Conservation (phyloP, 495 filamentous ascomycete species). For the Daldinia bambusicola region DNA sequence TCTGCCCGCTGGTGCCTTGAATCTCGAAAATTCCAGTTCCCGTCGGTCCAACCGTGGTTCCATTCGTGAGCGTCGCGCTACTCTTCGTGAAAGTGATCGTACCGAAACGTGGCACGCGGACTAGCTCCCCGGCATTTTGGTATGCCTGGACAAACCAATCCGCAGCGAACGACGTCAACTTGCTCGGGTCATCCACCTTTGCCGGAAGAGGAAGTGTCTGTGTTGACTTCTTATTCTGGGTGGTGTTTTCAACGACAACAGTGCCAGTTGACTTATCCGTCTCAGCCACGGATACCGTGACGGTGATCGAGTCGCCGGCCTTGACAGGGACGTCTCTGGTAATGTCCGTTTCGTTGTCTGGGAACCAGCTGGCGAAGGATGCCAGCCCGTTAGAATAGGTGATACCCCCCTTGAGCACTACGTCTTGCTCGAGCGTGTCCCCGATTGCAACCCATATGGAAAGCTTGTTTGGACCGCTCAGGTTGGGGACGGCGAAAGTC, state of each 20-base stretch:
- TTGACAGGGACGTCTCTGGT: conserved; percentile 7
- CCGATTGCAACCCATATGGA: conserved; percentile 24
- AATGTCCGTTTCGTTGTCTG: conserved; percentile 11
- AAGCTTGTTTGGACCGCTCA: conserved; percentile 12
- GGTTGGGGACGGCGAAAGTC: conserved; percentile 15
- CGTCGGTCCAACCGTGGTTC: background rate
- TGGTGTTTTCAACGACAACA: conserved; percentile 16
- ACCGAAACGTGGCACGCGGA: conserved; percentile 17
- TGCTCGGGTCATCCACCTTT: background rate
- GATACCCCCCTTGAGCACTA: conserved; percentile 13
- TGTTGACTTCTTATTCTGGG: conserved; percentile 10
- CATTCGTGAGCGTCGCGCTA: conserved; percentile 13
- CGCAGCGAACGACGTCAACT: conserved; percentile 4
- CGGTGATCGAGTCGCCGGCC: conserved; percentile 11
- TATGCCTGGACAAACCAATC: conserved; percentile 29
- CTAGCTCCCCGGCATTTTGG: conserved; percentile 18
- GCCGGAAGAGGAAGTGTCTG: conserved; percentile 15
- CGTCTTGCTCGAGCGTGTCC: conserved; percentile 19
- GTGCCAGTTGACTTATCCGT: conserved; percentile 8
- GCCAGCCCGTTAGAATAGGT: conserved; percentile 18
- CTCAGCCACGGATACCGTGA: conserved; percentile 2
- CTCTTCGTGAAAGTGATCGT: conserved; percentile 11
- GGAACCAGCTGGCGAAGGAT: conserved; percentile 15
- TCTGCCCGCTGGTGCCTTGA: conserved; percentile 22
- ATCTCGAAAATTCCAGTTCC: conserved; percentile 17